Conservation (phyloP, 2,329 filamentous ascomycete species). For the Colletotrichum plurivorum region DNA sequence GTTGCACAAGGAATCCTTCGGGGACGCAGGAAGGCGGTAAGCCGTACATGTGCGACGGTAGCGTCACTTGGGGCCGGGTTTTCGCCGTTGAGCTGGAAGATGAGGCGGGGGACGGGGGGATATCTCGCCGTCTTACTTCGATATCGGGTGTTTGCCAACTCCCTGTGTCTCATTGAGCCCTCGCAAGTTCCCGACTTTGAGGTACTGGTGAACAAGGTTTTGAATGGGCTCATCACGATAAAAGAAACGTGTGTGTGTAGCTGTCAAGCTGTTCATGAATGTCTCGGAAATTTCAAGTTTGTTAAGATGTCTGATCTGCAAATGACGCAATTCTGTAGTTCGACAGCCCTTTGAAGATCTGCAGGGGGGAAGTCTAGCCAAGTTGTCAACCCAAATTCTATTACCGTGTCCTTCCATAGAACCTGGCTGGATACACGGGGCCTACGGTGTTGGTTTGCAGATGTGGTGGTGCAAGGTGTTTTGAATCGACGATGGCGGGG, state of each 20-base stretch:
- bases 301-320: neutral
- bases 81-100: neutral
- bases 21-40: neutral
- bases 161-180: neutral
- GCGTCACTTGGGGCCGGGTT: neutral
- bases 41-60: neutral
- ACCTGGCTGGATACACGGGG: too few relatives aligned
- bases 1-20: slow-evolving; percentile 1
- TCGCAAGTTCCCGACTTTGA: neutral
- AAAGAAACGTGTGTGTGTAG: neutral
- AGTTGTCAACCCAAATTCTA: too few relatives aligned
- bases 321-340: slow-evolving; percentile 27
- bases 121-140: slow-evolving; percentile 12
- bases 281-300: slow-evolving; percentile 32
- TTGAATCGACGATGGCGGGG: too few relatives aligned
- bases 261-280: neutral
- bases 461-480: too few relatives aligned
- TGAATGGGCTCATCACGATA: neutral
- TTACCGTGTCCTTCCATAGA: too few relatives aligned
- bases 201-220: neutral
- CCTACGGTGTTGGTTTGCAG: too few relatives aligned
- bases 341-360: neutral
- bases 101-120: neutral
- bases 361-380: neutral
- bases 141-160: neutral